phyloP scores from a whole-genome alignment of 2,329 filamentous ascomycete genomes.

The Coniosporium tulheliwenetii region DNA sequence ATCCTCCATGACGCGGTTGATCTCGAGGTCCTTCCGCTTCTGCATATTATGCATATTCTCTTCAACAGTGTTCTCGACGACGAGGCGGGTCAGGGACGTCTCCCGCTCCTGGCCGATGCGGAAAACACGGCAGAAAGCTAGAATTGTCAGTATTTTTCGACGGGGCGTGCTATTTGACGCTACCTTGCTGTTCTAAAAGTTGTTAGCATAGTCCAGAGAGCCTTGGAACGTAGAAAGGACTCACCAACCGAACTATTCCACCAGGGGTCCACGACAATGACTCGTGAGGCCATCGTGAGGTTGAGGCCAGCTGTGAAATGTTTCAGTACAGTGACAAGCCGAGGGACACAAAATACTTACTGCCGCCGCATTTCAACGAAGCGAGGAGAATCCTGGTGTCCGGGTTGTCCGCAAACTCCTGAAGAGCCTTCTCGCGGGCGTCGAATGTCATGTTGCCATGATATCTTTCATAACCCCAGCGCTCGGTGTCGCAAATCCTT shows the following conservation, averaged over 20 bases:
- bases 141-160: constrained; percentile 8
- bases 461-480: constrained; percentile 33
- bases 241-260: too few species aligned
- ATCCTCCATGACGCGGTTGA: constrained; percentile 27
- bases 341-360: constrained; percentile 5
- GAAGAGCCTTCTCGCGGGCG: constrained; percentile 29
- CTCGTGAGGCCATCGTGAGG: constrained; percentile 37
- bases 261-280: constrained; percentile 15
- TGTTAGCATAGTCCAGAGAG: too few species aligned
- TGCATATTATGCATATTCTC: constrained; percentile 41
- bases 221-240: too few species aligned
- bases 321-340: not conserved
- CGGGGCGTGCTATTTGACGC: too few species aligned
- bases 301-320: constrained; percentile 30
- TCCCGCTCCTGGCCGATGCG: constrained; percentile 48
- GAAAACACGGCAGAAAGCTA: constrained; percentile 42
- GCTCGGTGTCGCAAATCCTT: constrained; percentile 32
- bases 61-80: constrained; percentile 43
- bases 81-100: constrained; percentile 42
- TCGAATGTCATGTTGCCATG: constrained; percentile 32
- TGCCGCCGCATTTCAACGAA: constrained; percentile 40
- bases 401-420: constrained; percentile 25
- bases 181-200: constrained; percentile 41
- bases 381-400: constrained; percentile 35
- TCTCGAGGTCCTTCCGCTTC: constrained; percentile 31